Evolutionary conservation across 257 asterid species (phyloP), one percentile per base, ranked within the genome.

Genomic region (Solanum sparsipilum): DNA sequence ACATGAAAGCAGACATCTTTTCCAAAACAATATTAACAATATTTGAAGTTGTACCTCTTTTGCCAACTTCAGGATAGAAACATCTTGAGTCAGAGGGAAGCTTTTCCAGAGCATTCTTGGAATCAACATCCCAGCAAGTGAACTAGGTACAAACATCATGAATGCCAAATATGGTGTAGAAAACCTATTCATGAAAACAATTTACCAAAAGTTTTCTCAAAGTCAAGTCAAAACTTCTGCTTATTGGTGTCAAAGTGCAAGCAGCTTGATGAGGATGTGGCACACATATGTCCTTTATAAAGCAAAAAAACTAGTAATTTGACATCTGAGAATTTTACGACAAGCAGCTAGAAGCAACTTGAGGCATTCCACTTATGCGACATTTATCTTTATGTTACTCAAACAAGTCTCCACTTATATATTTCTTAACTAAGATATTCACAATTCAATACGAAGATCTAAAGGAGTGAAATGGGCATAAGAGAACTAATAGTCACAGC

Each of bases 71-170:
- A 90, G 91, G 85, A 91, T 83, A 71, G 91, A 89, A 91, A 85
- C 88, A 87, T 92, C 94, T 91, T 93, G 98, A 72, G 95, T 94
- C 87, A 94, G 95, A 67, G 98, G 94, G 90, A 96, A 93, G 79
- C 81, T 91, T 89, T 94, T 92, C 94, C 94, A 92, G 86, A 92
- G 70, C 90, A 93, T 58, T 91, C 94, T 93, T 58, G 99, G 99
- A 87, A 92, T 88, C 92, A 97, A 90, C 88, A 96, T 90, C 84
- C 99, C 99, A 91, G 88, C 93, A 86, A 96, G 90, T 88, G 99
- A 97, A 93, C 98, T 92, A 58, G 99, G 99, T 86, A 96, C 91
- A 89, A 93, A 97, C 99, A 96, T 95, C 84, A 94, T 84, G 88
- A 93, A 97, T 70, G 99, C 99, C 94, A 94, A 91, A 87, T 84